A percentile compares a stretch with the other conserved stretches of the same genome.
phyloP scores from a whole-genome alignment of 805 yeast species.

The Lipomyces yamanashiensis region DNA sequence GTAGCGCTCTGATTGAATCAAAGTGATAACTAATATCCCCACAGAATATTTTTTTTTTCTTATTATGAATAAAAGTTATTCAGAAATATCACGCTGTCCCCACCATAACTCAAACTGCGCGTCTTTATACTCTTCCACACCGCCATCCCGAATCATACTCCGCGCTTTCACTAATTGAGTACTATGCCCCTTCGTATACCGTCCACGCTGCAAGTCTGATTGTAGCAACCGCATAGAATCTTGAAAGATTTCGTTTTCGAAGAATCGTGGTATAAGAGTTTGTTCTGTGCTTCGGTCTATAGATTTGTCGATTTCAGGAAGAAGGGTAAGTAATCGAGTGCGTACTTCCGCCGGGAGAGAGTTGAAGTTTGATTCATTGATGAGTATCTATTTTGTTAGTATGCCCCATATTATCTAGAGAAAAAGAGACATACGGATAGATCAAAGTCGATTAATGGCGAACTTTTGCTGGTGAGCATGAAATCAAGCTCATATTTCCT shows the following conservation, averaged over 20 bases:
- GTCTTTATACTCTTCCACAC: slow-evolving; percentile 8
- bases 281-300: not conserved
- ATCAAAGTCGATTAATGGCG: slow-evolving; percentile 4
- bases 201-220: not conserved
- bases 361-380: not conserved
- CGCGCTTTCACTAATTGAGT: not conserved
- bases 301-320: slow-evolving; percentile 5
- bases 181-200: slow-evolving; percentile 3
- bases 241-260: slow-evolving; percentile 1
- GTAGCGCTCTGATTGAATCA: too few relatives aligned
- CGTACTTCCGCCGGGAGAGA: not conserved
- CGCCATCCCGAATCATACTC: not conserved
- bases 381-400: not conserved
- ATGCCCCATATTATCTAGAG: not conserved
- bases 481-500: not conserved
- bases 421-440: not conserved
- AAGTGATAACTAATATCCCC: too few relatives aligned
- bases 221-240: slow-evolving; percentile 1
- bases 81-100: slow-evolving; percentile 2
- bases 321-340: not conserved
- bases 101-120: slow-evolving; percentile 15
- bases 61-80: too few relatives aligned
- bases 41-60: too few relatives aligned
- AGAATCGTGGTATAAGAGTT: not conserved
- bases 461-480: slow-evolving; percentile 11